Conservation (phyloP, 768 basidiomycete genomes). For the Cystobasidium tubakii region DNA sequence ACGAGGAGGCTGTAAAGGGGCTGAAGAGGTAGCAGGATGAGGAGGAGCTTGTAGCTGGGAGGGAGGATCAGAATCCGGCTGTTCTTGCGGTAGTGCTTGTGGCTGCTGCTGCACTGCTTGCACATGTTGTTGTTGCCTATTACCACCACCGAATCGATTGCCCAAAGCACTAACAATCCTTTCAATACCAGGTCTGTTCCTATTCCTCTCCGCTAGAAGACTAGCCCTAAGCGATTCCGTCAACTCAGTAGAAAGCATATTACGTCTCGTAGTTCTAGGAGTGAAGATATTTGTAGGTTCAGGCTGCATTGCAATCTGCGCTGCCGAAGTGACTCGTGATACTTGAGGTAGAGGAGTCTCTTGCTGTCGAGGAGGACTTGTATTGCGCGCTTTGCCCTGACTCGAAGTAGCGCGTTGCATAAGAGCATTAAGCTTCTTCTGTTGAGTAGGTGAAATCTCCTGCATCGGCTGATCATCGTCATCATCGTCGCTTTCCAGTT, state of each 20-base stretch:
- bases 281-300: slow-evolving; percentile 56
- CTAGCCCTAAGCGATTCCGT: slow-evolving; percentile 76
- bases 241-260: slow-evolving; percentile 77
- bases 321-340: slow-evolving; percentile 52
- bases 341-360: slow-evolving; percentile 33
- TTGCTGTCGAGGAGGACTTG: slow-evolving; percentile 28
- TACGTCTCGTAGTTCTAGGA: slow-evolving; percentile 73
- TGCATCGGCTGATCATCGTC: slow-evolving; percentile 19
- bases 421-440: background rate
- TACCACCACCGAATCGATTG: background rate
- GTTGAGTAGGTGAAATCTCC: slow-evolving; percentile 10
- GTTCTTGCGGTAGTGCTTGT: no score
- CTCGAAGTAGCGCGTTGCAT: background rate
- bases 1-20: background rate
- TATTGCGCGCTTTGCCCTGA: slow-evolving; percentile 6
- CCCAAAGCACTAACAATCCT: background rate
- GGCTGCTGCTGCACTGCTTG: background rate
- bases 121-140: background rate
- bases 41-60: background rate
- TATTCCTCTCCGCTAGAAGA: slow-evolving; percentile 63
- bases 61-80: slow-evolving; percentile 9
- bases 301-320: slow-evolving; percentile 49
- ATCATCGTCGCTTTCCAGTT: slow-evolving; percentile 44
- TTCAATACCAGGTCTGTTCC: slow-evolving; percentile 37
- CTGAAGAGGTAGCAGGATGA: background rate